Base-by-base conservation (phyloP, 2,329 filamentous ascomycete genomes). In the Rutstroemia sydowiana region DNA sequence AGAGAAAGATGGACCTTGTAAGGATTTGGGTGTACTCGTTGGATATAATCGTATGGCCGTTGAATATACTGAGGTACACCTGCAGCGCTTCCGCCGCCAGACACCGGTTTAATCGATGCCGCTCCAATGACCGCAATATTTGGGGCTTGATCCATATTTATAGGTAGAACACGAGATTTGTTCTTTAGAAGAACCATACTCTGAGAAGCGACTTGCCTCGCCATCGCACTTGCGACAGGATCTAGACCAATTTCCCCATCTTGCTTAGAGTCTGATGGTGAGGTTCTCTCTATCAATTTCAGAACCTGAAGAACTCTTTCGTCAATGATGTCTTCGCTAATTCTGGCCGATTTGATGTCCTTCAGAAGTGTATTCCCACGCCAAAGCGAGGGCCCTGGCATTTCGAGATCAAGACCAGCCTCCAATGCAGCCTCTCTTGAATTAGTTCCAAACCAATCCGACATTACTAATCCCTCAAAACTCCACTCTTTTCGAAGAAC, bases 31-130 rank as follows among this genome's bases (percentile, higher is more conserved):
- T 75, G 60, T 89, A 85, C 11, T 84, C 85, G 50, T 86, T 82
- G 18, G 84, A 79, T 2, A 85, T 85, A 0, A 81, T 87, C 21
- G 88, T 74, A 41, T 84, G 83, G 54, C 83, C 81, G 69, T 85
- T 26, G 23, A 26, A 26, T 26, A 26, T 26, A 86, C 2, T 76
- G 71, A 6, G 68, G 65, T 32, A 81, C 65, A 1, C 78, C 75
- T 1, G 82, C 82, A 3, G 80, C 84, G 20, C 83, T 83, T 54
- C 82, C 83, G 23, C 83, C 83, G 60, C 82, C 76, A 56, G 76
- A 78, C 1, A 73, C 75, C 0, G 75, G 70, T 18, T 73, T 64
- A 62, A 76, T 78, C 18, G 77, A 75, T 54, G 79, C 78, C n/a
- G 77, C 76, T 0, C 77, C 77, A 31, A 80, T 72, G 23, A 80